A percentile compares a stretch with the other conserved stretches of the same genome.
Evolutionary conservation across 805 yeast species (phyloP).

Genomic region (Grigorovia yakushimaensis): DNA sequence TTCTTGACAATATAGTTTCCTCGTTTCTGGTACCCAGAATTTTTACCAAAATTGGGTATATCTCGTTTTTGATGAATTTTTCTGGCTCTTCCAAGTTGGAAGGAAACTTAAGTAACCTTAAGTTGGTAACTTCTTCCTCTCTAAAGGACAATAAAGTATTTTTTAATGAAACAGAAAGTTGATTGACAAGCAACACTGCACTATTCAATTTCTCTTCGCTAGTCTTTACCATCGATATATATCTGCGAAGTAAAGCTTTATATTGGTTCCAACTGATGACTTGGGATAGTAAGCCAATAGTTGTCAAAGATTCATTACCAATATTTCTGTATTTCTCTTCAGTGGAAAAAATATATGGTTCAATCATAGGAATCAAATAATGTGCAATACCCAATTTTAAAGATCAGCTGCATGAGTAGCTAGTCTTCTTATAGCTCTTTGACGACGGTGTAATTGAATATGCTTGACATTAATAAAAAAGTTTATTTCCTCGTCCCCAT

Average conservation of each 20-base stretch:
- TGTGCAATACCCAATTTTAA: constrained; percentile 57
- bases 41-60: constrained; percentile 53
- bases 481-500: constrained; percentile 74
- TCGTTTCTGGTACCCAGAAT: constrained; percentile 59
- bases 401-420: constrained; percentile 39
- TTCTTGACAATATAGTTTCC: constrained; percentile 64
- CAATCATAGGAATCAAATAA: constrained; percentile 76
- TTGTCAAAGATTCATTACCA: constrained; percentile 52
- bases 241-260: constrained; percentile 63
- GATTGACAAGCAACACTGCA: constrained; percentile 47
- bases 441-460: constrained; percentile 78
- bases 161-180: constrained; percentile 42
- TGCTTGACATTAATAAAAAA: constrained; percentile 71
- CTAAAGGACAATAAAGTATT: constrained; percentile 25
- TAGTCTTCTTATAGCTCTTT: constrained; percentile 66
- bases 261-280: constrained; percentile 71
- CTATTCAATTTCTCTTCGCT: constrained; percentile 44
- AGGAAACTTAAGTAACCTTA: constrained; percentile 30
- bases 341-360: constrained; percentile 56
- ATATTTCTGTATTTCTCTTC: constrained; percentile 53
- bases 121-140: constrained; percentile 9
- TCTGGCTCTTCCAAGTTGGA: constrained; percentile 31
- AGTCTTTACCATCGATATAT: constrained; percentile 41
- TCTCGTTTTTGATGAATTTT: constrained; percentile 41
- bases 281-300: constrained; percentile 50